Evolutionary conservation across 306 rosid species (phyloP), one percentile per base, ranked within the genome.

Genomic region (Lablab purpureus): DNA sequence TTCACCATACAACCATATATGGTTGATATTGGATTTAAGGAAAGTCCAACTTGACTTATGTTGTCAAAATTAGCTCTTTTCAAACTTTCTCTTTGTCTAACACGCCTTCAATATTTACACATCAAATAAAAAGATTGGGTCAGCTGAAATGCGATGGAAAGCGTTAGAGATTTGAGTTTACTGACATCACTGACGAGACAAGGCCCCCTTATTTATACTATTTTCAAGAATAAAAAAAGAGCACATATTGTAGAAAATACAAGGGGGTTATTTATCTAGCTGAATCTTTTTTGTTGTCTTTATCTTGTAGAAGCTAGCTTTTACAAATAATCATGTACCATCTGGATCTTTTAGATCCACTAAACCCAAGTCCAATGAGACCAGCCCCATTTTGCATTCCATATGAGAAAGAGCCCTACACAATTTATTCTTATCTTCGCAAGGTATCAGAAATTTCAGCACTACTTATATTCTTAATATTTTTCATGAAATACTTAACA

Each of bases 171-270:
- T 52, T 50, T 52, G 49, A 73, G 41, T 54, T 71, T 49, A 51
- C 41, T 21, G 43, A 40, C 46, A 68, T 79, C 81, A 64, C 2
- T 74, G 68, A 8, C 52, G 55, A 30, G 19, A 74, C 56, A 60
- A 70, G 27, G 45, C 28, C 22, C 51, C 37, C 75, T 47, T 73
- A 15, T 41, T 69, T 55, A 23, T 32, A 62, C 19, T 23, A 14
- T 18, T 75, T 75, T 54, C 79, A 21, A 34, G 67, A 69, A 71
- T 36, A 75, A 52, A 63, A 84, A 60, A 81, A 54, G 70, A 77
- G 10, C 14, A n/a, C 7, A 27, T 28, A 13, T 49, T 68, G 34
- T 43, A 36, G 50, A 79, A 43, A 18, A 50, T 36, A 6, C 52
- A 40, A 34, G 18, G 28, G 27, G 36, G 63, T 51, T 58, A 37